These are phyloP conservation scores for Paraleonurus japonicus DNA, from an alignment of 257 asterid species.

Conservation along the genomic window DNA sequence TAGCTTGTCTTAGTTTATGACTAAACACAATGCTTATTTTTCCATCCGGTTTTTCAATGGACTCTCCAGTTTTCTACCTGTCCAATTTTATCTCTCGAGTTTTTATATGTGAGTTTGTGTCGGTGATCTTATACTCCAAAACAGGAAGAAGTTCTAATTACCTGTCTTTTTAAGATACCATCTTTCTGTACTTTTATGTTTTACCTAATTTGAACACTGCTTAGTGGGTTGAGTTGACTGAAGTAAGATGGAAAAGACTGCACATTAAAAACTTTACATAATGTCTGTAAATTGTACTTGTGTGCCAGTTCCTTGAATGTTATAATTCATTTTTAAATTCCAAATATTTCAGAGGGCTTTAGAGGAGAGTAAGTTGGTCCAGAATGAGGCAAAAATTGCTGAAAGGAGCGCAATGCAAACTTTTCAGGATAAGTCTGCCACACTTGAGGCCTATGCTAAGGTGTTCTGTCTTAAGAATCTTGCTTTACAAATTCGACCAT, in stretches of 20 bases:
- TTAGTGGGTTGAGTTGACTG: not conserved
- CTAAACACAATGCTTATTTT: not conserved
- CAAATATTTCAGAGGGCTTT: slow-evolving; percentile 52
- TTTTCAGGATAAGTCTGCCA: slow-evolving; percentile 67
- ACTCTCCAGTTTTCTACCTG: not conserved
- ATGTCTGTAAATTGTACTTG: not conserved
- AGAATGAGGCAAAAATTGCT: slow-evolving; percentile 60
- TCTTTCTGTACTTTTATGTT: not conserved
- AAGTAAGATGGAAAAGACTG: slow-evolving; percentile 4
- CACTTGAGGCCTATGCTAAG: slow-evolving; percentile 72
- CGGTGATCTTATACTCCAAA: not conserved
- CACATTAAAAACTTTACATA: not conserved
- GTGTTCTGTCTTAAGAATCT: slow-evolving; percentile 35
- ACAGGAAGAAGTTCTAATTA: not conserved
- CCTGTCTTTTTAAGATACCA: not conserved
- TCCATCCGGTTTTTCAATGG: not conserved
- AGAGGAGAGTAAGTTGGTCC: slow-evolving; percentile 64
- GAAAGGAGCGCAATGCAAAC: slow-evolving; percentile 71
- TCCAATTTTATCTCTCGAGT: slow-evolving; percentile 6
- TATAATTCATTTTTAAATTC: not conserved
- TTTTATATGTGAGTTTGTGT: not conserved
- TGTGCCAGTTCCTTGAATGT: slow-evolving; percentile 2
- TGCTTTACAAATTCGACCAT: not conserved
- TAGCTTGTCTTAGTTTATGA: not conserved
- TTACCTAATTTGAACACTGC: not conserved